phyloP scores from a whole-genome alignment of 805 yeast species.

The Monosporozyma siamensis region DNA sequence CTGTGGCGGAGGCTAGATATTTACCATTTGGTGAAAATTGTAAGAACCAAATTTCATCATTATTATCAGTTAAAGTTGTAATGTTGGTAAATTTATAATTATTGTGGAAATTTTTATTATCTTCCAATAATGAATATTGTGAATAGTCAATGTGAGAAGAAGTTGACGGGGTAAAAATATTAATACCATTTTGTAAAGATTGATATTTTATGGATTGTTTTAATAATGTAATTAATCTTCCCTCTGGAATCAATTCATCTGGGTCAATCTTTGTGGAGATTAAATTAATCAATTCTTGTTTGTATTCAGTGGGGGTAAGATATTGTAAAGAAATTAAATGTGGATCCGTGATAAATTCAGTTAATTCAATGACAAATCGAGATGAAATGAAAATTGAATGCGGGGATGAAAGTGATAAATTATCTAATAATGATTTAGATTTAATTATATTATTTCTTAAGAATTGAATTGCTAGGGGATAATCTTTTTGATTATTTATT shows the following conservation, averaged over 20 bases:
- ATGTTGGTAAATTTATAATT: slow-evolving; percentile 12
- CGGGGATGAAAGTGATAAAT: not conserved
- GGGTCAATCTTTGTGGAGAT: slow-evolving; percentile 43
- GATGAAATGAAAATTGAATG: no score
- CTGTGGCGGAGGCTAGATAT: slow-evolving; percentile 66
- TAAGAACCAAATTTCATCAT: slow-evolving; percentile 77
- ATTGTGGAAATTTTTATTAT: slow-evolving; percentile 8
- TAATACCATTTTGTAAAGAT: slow-evolving; percentile 29
- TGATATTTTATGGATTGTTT: slow-evolving; percentile 45
- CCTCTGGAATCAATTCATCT: slow-evolving; percentile 43
- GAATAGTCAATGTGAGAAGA: slow-evolving; percentile 12
- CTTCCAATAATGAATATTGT: slow-evolving; percentile 9
- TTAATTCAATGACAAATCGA: no score
- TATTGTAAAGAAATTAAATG: not conserved
- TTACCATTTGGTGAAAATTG: slow-evolving; percentile 71
- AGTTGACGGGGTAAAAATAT: no score
- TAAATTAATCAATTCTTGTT: slow-evolving; percentile 34
- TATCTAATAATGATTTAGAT: slow-evolving; percentile 3
- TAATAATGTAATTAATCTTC: slow-evolving; percentile 41
- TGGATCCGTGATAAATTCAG: slow-evolving; percentile 26
- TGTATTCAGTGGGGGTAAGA: slow-evolving; percentile 6
- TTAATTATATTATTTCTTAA: slow-evolving; percentile 20
- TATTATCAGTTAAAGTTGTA: slow-evolving; percentile 35
- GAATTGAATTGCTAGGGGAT: slow-evolving; percentile 16
- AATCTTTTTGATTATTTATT: slow-evolving; percentile 14